Evolutionary conservation across 73 alveolate genomes (phyloP), one percentile per base, ranked within the genome.

Genomic region (Vitrella brassicaformis): DNA sequence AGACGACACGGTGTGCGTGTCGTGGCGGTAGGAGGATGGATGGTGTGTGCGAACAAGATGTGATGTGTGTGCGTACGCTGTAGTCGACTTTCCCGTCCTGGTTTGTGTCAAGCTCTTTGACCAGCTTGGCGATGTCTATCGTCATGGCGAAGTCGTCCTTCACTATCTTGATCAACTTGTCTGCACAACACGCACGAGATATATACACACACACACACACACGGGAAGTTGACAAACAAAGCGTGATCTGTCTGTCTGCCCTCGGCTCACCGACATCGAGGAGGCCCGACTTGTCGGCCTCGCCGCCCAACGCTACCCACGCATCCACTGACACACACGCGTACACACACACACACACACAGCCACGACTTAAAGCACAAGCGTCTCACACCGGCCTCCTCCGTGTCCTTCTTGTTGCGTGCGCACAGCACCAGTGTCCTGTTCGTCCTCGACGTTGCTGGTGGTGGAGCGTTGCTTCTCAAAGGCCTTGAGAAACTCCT

Each of bases 71-170:
- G 56, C 56, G 56, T 39, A 67, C 84, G 29, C 73, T 72, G 84
- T 69, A 78, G 78, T 78, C 78, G 77, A 78, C 67, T n/a, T 73
- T 73, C 67, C 71, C 73, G 30, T 78, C 84, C 72, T 68, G 47
- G 78, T 78, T 75, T 69, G 68, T 78, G 73, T 78, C 84, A 39
- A 73, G 73, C 47, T 78, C 84, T 75, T 75, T 39, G 22, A 39
- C 4, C 22, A 39, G 56, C 14, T 4, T 14, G 22, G 68, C 84
- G 78, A 77, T 69, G 47, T 77, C 69, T 78, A 77, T 68, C 68
- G 84, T 77, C 84, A 77, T 77, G 68, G 77, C 78, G 69, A 77
- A 77, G 30, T 77, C 84, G 27, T 77, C 84, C 84, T 75, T 26
- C 68, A 19, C 25, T n/a, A 27, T 10, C 28, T 45, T 14, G 31